Evolutionary conservation across 257 asterid genomes (phyloP).

Genomic region (Fraxinus quadrangulata): DNA sequence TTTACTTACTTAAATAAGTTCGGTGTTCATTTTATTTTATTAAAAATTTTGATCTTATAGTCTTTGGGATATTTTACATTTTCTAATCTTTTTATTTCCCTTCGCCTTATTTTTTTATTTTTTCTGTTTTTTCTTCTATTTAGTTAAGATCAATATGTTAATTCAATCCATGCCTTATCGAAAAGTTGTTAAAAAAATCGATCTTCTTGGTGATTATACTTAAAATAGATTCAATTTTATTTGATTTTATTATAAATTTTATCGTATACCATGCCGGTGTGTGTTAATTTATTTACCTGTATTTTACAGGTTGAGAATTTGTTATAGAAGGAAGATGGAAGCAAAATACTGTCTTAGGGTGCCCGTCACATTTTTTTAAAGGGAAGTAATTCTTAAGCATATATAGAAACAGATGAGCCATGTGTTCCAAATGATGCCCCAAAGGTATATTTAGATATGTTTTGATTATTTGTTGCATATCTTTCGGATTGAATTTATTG

Average conservation of each 20-base stretch:
- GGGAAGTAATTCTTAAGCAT: conserved; percentile 42
- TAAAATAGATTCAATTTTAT: not conserved
- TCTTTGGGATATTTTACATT: not conserved
- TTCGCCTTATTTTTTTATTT: not conserved
- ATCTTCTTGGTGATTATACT: conserved; percentile 6
- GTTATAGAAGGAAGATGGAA: conserved; percentile 31
- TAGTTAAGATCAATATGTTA: not conserved
- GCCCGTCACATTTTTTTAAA: conserved; percentile 46
- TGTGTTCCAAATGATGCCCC: conserved; percentile 44
- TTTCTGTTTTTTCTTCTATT: not conserved
- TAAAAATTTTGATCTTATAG: not conserved
- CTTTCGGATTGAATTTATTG: conserved; percentile 12
- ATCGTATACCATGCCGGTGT: conserved; percentile 2
- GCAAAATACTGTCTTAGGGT: conserved; percentile 28
- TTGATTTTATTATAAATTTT: conserved; percentile 2
- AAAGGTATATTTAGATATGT: conserved; percentile 35
- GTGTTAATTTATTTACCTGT: conserved; percentile 12
- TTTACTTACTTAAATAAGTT: not conserved
- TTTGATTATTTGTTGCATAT: conserved; percentile 1
- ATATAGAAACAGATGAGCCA: conserved; percentile 33
- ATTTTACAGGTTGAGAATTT: conserved; percentile 48
- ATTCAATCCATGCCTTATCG: not conserved
- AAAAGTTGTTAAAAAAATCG: not conserved
- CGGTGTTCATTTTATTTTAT: not conserved
- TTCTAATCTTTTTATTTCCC: too few species aligned